Evolutionary conservation across 2,329 filamentous ascomycete genomes (phyloP).

Genomic region (Sporothrix mexicana): DNA sequence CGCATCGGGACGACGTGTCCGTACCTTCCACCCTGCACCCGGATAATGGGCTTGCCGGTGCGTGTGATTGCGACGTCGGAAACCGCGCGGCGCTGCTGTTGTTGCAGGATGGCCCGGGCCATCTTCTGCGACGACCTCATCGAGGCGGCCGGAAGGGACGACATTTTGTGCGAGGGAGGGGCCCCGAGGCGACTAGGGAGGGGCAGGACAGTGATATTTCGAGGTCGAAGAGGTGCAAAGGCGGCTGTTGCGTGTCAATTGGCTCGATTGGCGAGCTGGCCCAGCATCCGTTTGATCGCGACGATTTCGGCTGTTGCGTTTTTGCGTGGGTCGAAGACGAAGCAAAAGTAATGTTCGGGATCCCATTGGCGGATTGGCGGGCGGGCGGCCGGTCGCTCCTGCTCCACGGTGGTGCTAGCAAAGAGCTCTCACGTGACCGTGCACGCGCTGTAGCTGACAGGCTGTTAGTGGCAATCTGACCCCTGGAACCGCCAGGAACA

Average conservation of each 20-base stretch:
- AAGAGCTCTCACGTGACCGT: slow-evolving; percentile 25
- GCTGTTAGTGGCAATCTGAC: background rate
- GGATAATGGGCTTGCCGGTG: slow-evolving; percentile 93
- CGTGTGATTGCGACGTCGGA: slow-evolving; percentile 92
- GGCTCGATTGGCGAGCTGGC: slow-evolving; percentile 37
- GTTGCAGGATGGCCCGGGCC: slow-evolving; percentile 55
- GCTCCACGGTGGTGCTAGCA: background rate
- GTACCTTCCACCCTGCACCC: slow-evolving; percentile 87
- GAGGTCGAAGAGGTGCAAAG: background rate
- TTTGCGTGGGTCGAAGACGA: slow-evolving; percentile 35
- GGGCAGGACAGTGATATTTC: background rate
- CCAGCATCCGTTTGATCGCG: slow-evolving; percentile 32
- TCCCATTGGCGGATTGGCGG: slow-evolving; percentile 37
- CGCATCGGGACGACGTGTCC: slow-evolving; percentile 42
- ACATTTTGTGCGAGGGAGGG: slow-evolving; percentile 34
- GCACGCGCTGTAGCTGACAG: background rate
- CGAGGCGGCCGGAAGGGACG: slow-evolving; percentile 52
- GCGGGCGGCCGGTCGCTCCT: background rate
- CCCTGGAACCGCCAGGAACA: background rate
- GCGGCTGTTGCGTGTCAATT: slow-evolving; percentile 34
- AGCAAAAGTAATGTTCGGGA: slow-evolving; percentile 36
- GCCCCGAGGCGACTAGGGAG: slow-evolving; percentile 7
- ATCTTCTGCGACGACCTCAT: slow-evolving; percentile 59
- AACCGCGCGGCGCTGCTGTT: slow-evolving; percentile 60
- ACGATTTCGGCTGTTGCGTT: slow-evolving; percentile 36